Evolutionary conservation across 306 rosid species (phyloP).

Genomic region (Vicia sativa): DNA sequence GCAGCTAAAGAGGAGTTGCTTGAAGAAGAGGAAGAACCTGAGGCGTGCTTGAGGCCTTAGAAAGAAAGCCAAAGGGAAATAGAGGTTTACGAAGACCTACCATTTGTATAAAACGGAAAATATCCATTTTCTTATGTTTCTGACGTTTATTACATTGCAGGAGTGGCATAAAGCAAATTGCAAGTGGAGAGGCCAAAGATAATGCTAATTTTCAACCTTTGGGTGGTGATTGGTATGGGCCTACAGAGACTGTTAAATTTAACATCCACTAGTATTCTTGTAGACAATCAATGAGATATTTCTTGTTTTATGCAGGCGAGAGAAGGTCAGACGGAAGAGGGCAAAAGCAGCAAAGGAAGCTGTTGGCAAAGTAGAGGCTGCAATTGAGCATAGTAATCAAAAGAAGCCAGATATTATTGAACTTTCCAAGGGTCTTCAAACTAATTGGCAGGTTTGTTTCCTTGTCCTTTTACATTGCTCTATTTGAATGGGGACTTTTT

Average conservation of each 20-base stretch:
- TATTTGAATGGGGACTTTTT: too few relatives aligned
- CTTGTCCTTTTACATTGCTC: background rate
- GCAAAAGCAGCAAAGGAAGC: slow-evolving; percentile 60
- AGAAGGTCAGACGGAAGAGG: slow-evolving; percentile 82
- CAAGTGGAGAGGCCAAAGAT: slow-evolving; percentile 92
- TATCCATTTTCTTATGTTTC: slow-evolving; percentile 34
- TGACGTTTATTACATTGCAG: slow-evolving; percentile 47
- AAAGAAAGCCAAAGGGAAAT: slow-evolving; percentile 92
- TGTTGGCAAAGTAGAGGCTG: slow-evolving; percentile 40
- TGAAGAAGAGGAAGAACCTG: slow-evolving; percentile 93
- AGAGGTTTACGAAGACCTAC: slow-evolving; percentile 54
- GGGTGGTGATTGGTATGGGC: slow-evolving; percentile 88
- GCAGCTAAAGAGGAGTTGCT: slow-evolving; percentile 97
- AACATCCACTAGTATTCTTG: background rate
- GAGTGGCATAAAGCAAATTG: slow-evolving; percentile 88
- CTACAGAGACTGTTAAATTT: slow-evolving; percentile 18
- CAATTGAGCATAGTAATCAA: slow-evolving; percentile 49
- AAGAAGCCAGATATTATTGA: slow-evolving; percentile 60
- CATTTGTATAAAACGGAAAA: background rate
- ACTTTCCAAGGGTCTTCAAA: slow-evolving; percentile 71
- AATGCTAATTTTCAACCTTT: slow-evolving; percentile 97
- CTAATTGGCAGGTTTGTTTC: slow-evolving; percentile 80
- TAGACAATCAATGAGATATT: slow-evolving; percentile 19
- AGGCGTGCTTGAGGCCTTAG: slow-evolving; percentile 67
- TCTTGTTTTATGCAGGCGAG: slow-evolving; percentile 62